A percentile compares a stretch with the other conserved stretches of the same genome.
Conservation (phyloP, 805 yeast species). For the Saturnispora serradocipensis region DNA sequence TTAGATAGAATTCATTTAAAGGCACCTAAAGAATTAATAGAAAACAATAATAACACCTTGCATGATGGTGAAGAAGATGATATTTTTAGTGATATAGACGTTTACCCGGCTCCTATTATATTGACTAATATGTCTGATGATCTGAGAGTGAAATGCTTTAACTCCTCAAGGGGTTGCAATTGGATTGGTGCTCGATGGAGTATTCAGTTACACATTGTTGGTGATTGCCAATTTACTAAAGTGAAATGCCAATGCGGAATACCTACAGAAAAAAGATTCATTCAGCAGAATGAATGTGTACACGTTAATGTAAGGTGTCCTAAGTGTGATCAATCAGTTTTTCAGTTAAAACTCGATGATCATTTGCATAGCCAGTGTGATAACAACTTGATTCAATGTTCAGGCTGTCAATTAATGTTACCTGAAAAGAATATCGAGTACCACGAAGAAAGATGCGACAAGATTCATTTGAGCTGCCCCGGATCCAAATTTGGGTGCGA, state of each 20-base stretch:
- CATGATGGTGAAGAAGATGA: slow-evolving; percentile 9
- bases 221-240: slow-evolving; percentile 31
- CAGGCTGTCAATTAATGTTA: slow-evolving; percentile 35
- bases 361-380: slow-evolving; percentile 35
- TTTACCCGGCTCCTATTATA: slow-evolving; percentile 47
- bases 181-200: slow-evolving; percentile 55
- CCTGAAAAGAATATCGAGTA: slow-evolving; percentile 30
- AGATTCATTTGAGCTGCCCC: slow-evolving; percentile 36
- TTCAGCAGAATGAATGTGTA: slow-evolving; percentile 26
- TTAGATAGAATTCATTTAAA: slow-evolving; percentile 46
- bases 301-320: slow-evolving; percentile 31
- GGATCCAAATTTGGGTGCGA: slow-evolving; percentile 40
- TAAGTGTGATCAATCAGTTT: slow-evolving; percentile 28
- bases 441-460: slow-evolving; percentile 36
- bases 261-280: slow-evolving; percentile 16
- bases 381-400: slow-evolving; percentile 30
- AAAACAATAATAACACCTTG: neutral
- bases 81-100: slow-evolving; percentile 19
- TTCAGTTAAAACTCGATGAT: slow-evolving; percentile 22
- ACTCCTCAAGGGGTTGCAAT: slow-evolving; percentile 42
- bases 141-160: slow-evolving; percentile 46
- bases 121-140: slow-evolving; percentile 55
- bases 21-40: slow-evolving; percentile 2
- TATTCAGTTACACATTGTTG: slow-evolving; percentile 38
- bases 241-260: slow-evolving; percentile 28